Evolutionary conservation across 345 rosid species (phyloP), one percentile per base, ranked within the genome.

Genomic region (Aurinia saxatilis): DNA sequence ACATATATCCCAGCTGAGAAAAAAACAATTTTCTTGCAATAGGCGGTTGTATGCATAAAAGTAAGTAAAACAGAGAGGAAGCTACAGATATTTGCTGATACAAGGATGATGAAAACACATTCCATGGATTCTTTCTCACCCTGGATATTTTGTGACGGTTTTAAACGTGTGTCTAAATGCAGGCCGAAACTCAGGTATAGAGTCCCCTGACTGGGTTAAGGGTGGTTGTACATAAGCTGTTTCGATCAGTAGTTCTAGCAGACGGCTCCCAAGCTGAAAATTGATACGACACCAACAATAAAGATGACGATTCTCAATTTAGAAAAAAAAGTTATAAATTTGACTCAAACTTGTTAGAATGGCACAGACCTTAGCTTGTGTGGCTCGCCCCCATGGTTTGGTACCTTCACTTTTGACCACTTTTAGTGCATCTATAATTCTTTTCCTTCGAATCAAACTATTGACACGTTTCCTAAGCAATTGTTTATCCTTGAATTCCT

Each of bases 201-300:
- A 40, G 58, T 84, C 89, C 7, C 71, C 84, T 64, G 80, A 73
- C 75, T 82, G 96, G 59, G 77, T 70, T 49, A 77, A 59, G 2
- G 98, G 95, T 79, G 90, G 80, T 75, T 89, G 98, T 21, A 92
- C 84, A 77, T 75, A 85, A 64, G 98, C 96, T 59, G 90, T 51
- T 78, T 87, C 95, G 14, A 78, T 85, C 71, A 92, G 63, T 54
- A 92, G 77, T 66, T 87, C 91, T 51, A 89, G 65, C 70, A 92
- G 86, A 65, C 95, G 88, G 59, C 91, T 75, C 70, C 96, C 98
- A 46, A 92, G 82, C 98, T 92, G 93, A 78, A 31, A 70, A 30
- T 42, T 6, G 56, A 40, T 38, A 27, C 5, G 11, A n/a, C 11
- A 48, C 30, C 57, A 73, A 47, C 54, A 41, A 25, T 18, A 30